These are phyloP conservation scores for Elaeis guineensis DNA, from an alignment of 176 grass and related monocot species.

Conservation along the genomic window DNA sequence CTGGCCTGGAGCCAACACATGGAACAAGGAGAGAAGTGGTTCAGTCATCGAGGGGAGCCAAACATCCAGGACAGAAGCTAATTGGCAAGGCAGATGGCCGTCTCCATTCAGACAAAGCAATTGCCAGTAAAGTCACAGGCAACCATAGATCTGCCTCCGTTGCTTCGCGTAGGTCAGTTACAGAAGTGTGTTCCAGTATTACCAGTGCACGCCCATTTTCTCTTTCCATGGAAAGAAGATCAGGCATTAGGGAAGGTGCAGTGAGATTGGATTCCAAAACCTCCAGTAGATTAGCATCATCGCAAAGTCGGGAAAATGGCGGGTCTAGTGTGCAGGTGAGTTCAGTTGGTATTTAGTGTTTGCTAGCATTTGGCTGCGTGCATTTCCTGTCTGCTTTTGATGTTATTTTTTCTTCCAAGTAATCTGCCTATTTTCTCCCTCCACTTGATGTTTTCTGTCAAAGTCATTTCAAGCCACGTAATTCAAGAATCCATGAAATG, in stretches of 20 bases:
- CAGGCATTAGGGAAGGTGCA: slow-evolving; percentile 28
- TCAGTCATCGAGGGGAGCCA: slow-evolving; percentile 28
- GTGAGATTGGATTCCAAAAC: slow-evolving; percentile 26
- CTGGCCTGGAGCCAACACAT: slow-evolving; percentile 25
- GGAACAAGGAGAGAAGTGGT: slow-evolving; percentile 33
- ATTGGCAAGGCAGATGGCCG: slow-evolving; percentile 11
- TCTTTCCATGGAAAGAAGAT: slow-evolving; percentile 34
- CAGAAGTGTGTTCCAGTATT: slow-evolving; percentile 22
- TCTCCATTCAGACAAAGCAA: slow-evolving; percentile 17
- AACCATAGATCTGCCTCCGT: slow-evolving; percentile 30
- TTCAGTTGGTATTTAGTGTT: background rate
- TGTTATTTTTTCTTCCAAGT: too few species aligned
- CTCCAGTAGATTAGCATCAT: slow-evolving; percentile 18
- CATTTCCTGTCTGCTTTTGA: too few species aligned
- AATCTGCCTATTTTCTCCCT: too few species aligned
- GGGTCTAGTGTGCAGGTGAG: slow-evolving; percentile 23
- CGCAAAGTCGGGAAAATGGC: slow-evolving; percentile 14
- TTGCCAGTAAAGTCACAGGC: slow-evolving; percentile 26
- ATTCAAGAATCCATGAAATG: too few species aligned
- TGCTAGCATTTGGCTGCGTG: too few species aligned
- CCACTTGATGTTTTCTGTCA: too few species aligned
- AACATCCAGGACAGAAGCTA: slow-evolving; percentile 28
- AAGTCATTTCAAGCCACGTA: too few species aligned
- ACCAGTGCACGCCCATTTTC: slow-evolving; percentile 17
- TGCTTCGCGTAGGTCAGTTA: slow-evolving; percentile 9